Conservation (phyloP, 345 rosid species). For the Laguncularia racemosa region DNA sequence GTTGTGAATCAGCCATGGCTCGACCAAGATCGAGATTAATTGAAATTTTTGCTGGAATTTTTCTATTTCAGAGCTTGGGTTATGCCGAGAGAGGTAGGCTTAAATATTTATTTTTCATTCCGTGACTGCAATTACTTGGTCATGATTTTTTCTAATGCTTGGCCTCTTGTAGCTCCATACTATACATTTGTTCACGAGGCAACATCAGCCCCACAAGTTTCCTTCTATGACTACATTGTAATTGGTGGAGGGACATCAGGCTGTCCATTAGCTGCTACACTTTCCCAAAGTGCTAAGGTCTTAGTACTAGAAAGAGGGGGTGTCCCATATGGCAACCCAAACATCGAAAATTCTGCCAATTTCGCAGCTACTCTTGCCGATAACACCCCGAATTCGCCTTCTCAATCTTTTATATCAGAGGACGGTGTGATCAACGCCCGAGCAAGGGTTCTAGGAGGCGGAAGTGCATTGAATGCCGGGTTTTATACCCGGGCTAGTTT, state of each 20-base stretch:
- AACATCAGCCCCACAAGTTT: slow-evolving; percentile 36
- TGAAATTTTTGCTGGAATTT: not conserved
- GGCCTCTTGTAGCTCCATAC: slow-evolving; percentile 34
- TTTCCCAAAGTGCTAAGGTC: slow-evolving; percentile 49
- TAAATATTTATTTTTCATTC: not conserved
- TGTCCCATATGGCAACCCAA: slow-evolving; percentile 48
- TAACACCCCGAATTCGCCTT: slow-evolving; percentile 36
- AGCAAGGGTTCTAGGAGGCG: slow-evolving; percentile 82
- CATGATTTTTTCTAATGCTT: too few species aligned
- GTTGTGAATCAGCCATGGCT: not conserved
- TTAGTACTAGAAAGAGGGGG: slow-evolving; percentile 78
- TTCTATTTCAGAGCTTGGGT: slow-evolving; percentile 1
- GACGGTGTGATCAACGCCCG: slow-evolving; percentile 70
- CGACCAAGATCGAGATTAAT: not conserved
- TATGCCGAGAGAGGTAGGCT: slow-evolving; percentile 1
- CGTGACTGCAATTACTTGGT: too few species aligned
- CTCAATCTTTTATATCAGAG: too few species aligned
- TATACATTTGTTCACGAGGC: slow-evolving; percentile 61
- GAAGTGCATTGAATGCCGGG: slow-evolving; percentile 73
- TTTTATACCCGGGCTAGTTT: slow-evolving; percentile 58
- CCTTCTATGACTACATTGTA: slow-evolving; percentile 57
- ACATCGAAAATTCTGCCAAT: slow-evolving; percentile 31
- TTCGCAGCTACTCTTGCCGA: slow-evolving; percentile 38
- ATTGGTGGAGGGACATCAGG: slow-evolving; percentile 90
- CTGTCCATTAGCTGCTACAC: slow-evolving; percentile 77